Evolutionary conservation across 768 basidiomycete species (phyloP).

Genomic region (Aureoboletus auriporus): DNA sequence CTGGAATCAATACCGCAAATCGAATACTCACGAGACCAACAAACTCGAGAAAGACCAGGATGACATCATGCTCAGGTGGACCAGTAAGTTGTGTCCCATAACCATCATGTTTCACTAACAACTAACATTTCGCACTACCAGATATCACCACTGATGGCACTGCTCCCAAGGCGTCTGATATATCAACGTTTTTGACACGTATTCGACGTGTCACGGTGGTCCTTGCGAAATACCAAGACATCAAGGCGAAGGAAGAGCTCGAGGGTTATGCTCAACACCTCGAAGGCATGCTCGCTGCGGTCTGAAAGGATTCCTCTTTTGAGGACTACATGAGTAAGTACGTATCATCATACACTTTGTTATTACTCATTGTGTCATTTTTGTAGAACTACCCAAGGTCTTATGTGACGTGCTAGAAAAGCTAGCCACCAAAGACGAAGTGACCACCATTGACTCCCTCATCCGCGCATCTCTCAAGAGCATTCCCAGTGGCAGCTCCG

Average conservation of each 20-base stretch:
- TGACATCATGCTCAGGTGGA: not conserved
- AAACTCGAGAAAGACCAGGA: not conserved
- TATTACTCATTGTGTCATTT: not conserved
- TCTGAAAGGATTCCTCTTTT: not conserved
- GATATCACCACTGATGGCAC: no score
- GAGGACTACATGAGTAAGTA: no score
- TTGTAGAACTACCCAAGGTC: not conserved
- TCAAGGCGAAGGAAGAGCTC: no score
- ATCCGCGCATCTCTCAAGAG: not conserved
- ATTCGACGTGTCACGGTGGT: no score
- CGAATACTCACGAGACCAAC: not conserved
- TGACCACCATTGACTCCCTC: not conserved
- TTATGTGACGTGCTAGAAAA: not conserved
- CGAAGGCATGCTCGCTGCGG: not conserved
- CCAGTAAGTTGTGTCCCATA: not conserved
- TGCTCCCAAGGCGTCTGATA: no score
- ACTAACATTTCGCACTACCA: no score
- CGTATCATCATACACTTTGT: no score
- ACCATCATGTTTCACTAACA: no score
- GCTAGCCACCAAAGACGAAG: not conserved
- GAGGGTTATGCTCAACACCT: no score
- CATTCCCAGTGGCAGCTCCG: not conserved
- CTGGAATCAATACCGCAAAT: not conserved
- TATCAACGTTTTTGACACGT: no score
- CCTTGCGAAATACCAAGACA: no score